Conservation (phyloP, 106 monocot genomes). For the Dendrobium catenatum region DNA sequence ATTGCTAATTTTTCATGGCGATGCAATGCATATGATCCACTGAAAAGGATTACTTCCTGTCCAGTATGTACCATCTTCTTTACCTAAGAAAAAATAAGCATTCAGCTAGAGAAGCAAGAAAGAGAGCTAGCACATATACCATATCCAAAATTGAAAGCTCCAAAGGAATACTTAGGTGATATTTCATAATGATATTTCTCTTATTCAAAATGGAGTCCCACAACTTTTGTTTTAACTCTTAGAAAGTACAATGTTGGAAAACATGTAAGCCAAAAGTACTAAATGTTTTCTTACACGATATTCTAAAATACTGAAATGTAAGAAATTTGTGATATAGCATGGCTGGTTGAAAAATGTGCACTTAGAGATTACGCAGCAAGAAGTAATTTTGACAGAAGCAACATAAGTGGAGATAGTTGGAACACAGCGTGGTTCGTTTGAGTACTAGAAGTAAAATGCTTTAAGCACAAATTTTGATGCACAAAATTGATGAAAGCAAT, state of each 20-base stretch:
- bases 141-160: neutral
- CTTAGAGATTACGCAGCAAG: neutral
- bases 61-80: slow-evolving; percentile 85
- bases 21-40: slow-evolving; percentile 92
- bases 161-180: neutral
- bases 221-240: neutral
- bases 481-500: neutral
- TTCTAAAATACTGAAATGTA: neutral
- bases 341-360: neutral
- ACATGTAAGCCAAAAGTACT: neutral
- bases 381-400: neutral
- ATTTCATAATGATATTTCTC: neutral
- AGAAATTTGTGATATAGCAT: neutral
- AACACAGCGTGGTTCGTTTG: neutral
- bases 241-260: neutral
- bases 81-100: slow-evolving; percentile 35
- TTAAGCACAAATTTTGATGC: neutral
- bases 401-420: neutral
- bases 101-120: neutral
- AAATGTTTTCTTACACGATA: neutral
- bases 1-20: slow-evolving; percentile 92
- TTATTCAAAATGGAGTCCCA: neutral
- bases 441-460: neutral
- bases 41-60: slow-evolving; percentile 77
- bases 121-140: neutral